These are phyloP conservation scores for Cryptococcus wingfieldii DNA, from an alignment of 1,284 basidiomycete species.

Conservation along the genomic window DNA sequence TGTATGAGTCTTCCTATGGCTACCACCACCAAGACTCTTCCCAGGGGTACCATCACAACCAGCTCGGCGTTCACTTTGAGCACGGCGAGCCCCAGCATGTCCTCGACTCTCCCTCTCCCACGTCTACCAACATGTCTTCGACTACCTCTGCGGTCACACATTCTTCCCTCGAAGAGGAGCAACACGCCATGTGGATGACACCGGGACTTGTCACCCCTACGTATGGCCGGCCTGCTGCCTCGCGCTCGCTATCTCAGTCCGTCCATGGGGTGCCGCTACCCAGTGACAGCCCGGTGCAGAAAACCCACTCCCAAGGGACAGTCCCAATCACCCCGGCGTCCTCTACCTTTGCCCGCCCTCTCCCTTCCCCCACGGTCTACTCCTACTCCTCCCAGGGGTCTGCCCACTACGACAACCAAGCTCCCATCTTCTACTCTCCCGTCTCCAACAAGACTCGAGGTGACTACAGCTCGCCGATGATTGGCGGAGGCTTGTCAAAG, in stretches of 20 bases:
- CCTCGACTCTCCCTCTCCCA: constrained; percentile 20
- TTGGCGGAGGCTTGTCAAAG: constrained; percentile 31
- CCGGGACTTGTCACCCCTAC: constrained; percentile 15
- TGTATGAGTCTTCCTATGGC: constrained; percentile 19
- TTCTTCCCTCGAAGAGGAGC: neutral
- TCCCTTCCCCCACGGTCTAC: constrained; percentile 8
- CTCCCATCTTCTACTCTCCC: constrained; percentile 25
- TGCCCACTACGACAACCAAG: constrained; percentile 1
- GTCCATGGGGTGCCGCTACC: neutral
- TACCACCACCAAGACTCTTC: neutral
- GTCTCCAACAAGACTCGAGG: constrained; percentile 21
- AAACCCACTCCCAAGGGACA: too few species aligned
- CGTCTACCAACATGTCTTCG: constrained; percentile 34
- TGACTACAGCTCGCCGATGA: constrained; percentile 31
- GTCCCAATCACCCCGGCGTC: constrained; percentile 2
- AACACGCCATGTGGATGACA: constrained; percentile 12
- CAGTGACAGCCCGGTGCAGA: too few species aligned
- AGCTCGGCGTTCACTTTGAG: neutral
- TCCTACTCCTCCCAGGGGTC: constrained; percentile 1
- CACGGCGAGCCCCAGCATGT: neutral
- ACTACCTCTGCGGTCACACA: neutral
- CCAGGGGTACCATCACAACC: constrained; percentile 8
- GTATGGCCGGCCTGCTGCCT: constrained; percentile 12
- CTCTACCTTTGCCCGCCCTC: constrained; percentile 8
- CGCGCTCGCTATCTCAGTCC: neutral